Percentiles rank a stretch among this genome's conserved stretches.
Evolutionary conservation across 2,329 filamentous ascomycete species (phyloP).

Genomic region (Hymenoscyphus linearis): DNA sequence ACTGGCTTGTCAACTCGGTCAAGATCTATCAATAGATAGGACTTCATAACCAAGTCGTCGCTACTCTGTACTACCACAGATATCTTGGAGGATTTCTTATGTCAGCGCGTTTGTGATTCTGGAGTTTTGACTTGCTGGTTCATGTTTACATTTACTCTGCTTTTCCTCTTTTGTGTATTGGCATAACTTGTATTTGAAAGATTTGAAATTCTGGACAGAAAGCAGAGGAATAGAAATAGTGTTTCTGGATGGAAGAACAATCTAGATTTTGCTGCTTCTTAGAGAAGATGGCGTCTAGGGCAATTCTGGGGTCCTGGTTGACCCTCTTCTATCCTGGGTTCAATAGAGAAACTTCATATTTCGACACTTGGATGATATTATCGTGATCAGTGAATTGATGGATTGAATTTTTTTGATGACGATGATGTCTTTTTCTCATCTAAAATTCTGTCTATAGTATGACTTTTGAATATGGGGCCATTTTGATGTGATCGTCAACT

Average conservation of each 20-base stretch:
- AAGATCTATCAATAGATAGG: slow-evolving; percentile 5
- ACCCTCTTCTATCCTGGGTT: neutral
- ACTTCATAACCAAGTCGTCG: neutral
- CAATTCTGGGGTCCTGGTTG: neutral
- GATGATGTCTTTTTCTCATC: neutral
- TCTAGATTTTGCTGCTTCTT: neutral
- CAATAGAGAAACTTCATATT: neutral
- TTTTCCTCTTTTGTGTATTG: neutral
- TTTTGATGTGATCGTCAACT: too few species aligned
- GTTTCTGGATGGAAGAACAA: too few species aligned
- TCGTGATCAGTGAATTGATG: neutral
- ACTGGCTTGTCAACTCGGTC: slow-evolving; percentile 63
- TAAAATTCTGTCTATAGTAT: too few species aligned
- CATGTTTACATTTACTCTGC: neutral
- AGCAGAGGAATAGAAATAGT: too few species aligned
- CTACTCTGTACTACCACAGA: neutral
- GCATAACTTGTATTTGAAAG: too few species aligned
- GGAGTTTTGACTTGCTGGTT: neutral
- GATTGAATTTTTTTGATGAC: neutral
- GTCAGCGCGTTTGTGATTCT: neutral
- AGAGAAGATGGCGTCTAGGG: neutral
- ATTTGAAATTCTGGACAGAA: too few species aligned
- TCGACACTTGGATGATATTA: neutral
- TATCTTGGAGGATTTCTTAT: neutral
- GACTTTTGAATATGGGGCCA: too few species aligned